Percentiles rank a stretch among this genome's conserved stretches.
Conservation (phyloP, 2,329 filamentous ascomycete genomes). For the Aspergillus spinulosporus region DNA sequence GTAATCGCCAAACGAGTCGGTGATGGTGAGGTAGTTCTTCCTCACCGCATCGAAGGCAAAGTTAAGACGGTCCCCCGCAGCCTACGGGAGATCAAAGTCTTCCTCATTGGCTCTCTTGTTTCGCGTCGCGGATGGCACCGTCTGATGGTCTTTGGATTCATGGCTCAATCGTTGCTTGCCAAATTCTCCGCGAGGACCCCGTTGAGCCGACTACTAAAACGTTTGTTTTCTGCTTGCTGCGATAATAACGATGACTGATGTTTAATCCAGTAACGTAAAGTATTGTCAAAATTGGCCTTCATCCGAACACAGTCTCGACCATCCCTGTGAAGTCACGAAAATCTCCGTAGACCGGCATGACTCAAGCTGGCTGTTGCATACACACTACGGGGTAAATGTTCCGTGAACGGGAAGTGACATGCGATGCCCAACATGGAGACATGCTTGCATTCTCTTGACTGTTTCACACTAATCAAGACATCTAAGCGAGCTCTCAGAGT, state of each 20-base stretch:
- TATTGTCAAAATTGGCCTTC: too few species aligned
- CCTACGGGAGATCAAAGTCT: constrained; percentile 20
- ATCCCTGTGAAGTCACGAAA: background rate
- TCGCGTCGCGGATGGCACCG: constrained; percentile 13
- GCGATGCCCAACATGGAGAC: constrained; percentile 18
- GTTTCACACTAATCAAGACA: too few species aligned
- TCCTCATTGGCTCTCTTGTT: constrained; percentile 12
- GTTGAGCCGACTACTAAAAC: too few species aligned
- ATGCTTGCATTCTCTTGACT: constrained; percentile 6
- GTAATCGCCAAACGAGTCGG: background rate
- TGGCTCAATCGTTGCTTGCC: too few species aligned
- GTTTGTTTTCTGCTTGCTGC: too few species aligned
- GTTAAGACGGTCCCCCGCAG: constrained; percentile 12
- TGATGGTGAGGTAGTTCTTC: constrained; percentile 18
- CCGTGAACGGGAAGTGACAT: background rate
- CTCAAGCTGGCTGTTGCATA: constrained; percentile 7
- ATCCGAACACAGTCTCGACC: too few species aligned
- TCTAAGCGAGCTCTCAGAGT: background rate
- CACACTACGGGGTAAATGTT: constrained; percentile 9
- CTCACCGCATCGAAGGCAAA: constrained; percentile 34
- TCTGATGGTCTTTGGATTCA: background rate
- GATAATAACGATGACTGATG: too few species aligned
- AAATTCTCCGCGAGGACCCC: too few species aligned
- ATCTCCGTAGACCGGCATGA: background rate
- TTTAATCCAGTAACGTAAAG: too few species aligned